Base-by-base conservation (phyloP, 352 stramenopile species). In the Plasmopara viticola region DNA sequence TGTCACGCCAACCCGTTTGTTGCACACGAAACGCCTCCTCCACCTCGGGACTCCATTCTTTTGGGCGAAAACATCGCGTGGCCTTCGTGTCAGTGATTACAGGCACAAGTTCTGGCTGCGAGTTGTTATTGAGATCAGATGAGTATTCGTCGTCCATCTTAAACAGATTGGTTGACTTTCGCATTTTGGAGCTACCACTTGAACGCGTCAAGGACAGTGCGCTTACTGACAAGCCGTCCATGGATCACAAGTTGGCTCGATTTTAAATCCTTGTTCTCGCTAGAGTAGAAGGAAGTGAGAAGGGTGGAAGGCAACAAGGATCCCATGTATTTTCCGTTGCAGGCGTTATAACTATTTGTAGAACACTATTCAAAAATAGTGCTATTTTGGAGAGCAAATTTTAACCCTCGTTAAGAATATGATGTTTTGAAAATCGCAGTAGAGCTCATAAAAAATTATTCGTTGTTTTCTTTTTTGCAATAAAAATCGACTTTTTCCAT, bases 1-100 rank as follows among this genome's bases (percentile, higher is more conserved):
- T 62, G 45, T 92, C 82, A 6, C 70, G 66, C 77, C 75, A 90
- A 10, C 78, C 79, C 0, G 79, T 71, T 34, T 89, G 77, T 49
- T 90, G 82, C 30, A 90, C 72, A 0, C 79, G 73, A 39, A 89
- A 90, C 0, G 82, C 78, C 70, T 89, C 69, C 68, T 92, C 77
- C 30, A 71, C 79, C 14, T 86, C 72, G 1, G 64, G 58, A 29
- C 58, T 81, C 79, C 82, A 90, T 39, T 86, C 74, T 43, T 90
- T 87, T 0, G 72, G 73, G 18, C 82, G 73, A 46, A 78, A 75
- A 60, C 76, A 87, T 15, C 69, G 68, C 8, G 64, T 80, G 12
- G 79, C 71, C 44, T 86, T 87, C 40, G 64, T 64, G 43, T 51
- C 78, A 12, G 66, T 77, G 43, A 78, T 33, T 17, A 87, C 58